Evolutionary conservation across 2,329 filamentous ascomycete genomes (phyloP).

Genomic region (Simplicillium aogashimaense): DNA sequence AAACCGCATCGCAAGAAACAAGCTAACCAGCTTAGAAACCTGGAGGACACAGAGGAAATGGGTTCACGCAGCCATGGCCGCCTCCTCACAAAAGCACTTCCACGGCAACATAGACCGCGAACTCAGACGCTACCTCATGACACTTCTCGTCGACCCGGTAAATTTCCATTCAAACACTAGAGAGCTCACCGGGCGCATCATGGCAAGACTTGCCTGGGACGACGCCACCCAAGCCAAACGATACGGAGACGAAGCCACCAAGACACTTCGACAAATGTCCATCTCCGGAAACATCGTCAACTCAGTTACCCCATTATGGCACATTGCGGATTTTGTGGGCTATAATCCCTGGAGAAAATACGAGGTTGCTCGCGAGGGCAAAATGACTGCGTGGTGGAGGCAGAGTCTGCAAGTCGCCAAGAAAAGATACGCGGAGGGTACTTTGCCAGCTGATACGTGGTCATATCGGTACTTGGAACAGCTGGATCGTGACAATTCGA

Average conservation of each 20-base stretch:
- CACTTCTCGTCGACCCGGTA: conserved; percentile 33
- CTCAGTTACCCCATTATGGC: conserved; percentile 37
- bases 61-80: conserved; percentile 38
- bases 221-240: conserved; percentile 33
- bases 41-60: conserved; percentile 41
- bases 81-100: conserved; percentile 28
- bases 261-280: conserved; percentile 38
- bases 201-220: conserved; percentile 39
- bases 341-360: conserved; percentile 37
- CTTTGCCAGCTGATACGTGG: conserved; percentile 36
- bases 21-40: conserved; percentile 20
- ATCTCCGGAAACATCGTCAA: conserved; percentile 41
- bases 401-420: conserved; percentile 29
- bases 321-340: conserved; percentile 25
- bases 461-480: conserved; percentile 36
- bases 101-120: conserved; percentile 39
- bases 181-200: conserved; percentile 39
- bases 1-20: background rate
- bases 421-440: conserved; percentile 25
- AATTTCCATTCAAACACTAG: conserved; percentile 34
- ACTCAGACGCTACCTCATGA: conserved; percentile 32
- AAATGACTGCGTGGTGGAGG: conserved; percentile 36
- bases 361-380: conserved; percentile 31
- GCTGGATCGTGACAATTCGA: conserved; percentile 26
- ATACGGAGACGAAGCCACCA: conserved; percentile 35